Percentiles rank a stretch among this genome's conserved stretches.
Conservation (phyloP, 345 rosid species). For the Gossypium bickii region DNA sequence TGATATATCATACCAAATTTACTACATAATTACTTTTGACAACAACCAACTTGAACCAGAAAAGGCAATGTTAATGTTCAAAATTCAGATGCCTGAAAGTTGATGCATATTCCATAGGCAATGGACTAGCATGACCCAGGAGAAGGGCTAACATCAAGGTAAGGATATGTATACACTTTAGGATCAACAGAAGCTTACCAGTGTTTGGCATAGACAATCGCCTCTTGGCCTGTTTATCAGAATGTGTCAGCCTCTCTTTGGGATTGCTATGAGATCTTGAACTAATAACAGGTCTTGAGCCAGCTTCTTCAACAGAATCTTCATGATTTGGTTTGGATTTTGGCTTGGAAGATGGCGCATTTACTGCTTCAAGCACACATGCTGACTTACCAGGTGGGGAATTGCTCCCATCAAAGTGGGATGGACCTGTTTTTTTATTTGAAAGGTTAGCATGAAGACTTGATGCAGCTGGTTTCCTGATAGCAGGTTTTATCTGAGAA, state of each 20-base stretch:
- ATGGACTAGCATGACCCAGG: background rate
- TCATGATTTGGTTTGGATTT: constrained; percentile 50
- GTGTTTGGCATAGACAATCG: constrained; percentile 67
- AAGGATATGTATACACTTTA: background rate
- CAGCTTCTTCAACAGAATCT: constrained; percentile 46
- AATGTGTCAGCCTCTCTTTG: constrained; percentile 59
- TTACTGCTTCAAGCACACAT: constrained; percentile 42
- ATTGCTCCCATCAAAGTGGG: constrained; percentile 59
- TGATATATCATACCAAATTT: background rate
- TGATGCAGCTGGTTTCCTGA: constrained; percentile 43
- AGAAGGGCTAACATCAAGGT: background rate
- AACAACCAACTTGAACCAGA: background rate
- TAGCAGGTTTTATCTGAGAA: constrained; percentile 43
- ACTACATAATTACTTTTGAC: background rate
- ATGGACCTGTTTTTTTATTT: constrained; percentile 64
- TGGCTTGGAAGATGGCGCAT: constrained; percentile 32
- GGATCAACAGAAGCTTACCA: constrained; percentile 37
- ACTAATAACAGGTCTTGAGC: constrained; percentile 40
- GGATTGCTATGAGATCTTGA: constrained; percentile 81
- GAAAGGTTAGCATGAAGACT: constrained; percentile 38
- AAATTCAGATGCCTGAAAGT: background rate
- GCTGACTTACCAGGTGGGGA: constrained; percentile 61
- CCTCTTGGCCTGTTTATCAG: constrained; percentile 54
- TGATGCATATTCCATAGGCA: background rate
- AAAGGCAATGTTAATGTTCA: background rate